Percentiles rank a stretch among this genome's conserved stretches.
Conservation (phyloP, 1,284 basidiomycete genomes). For the Schizophyllum commune region DNA sequence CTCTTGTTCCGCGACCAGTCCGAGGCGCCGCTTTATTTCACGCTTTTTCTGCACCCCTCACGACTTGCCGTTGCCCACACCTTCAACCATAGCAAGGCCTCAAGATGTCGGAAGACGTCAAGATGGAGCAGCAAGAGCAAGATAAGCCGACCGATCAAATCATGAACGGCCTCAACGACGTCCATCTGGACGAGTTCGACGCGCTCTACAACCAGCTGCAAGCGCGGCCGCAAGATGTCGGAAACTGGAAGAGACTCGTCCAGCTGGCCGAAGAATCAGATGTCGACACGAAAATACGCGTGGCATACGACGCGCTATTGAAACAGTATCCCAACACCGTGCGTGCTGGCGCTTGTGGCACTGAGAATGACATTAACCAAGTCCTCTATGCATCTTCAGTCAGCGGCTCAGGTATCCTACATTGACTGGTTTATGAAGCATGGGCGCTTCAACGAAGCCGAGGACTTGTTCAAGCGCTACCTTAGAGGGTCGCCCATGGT, state of each 20-base stretch:
- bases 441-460: constrained; percentile 60
- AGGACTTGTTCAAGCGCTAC: constrained; percentile 76
- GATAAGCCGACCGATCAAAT: neutral
- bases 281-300: constrained; percentile 39
- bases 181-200: constrained; percentile 8
- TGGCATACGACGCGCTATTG: constrained; percentile 68
- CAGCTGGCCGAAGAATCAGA: neutral
- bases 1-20: neutral
- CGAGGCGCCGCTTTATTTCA: neutral
- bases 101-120: neutral
- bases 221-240: constrained; percentile 2
- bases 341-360: constrained; percentile 22
- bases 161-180: neutral
- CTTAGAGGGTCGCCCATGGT: constrained; percentile 77
- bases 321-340: constrained; percentile 76
- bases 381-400: constrained; percentile 30
- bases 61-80: neutral
- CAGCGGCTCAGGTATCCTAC: constrained; percentile 73
- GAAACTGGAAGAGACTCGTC: neutral
- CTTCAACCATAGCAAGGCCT: neutral
- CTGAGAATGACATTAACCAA: neutral
- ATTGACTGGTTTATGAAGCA: constrained; percentile 71
- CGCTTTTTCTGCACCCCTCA: neutral
- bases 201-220: constrained; percentile 8
- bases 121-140: neutral